These are phyloP conservation scores for Nepenthes alata DNA, from an alignment of 179 eudicot genomes.

Conservation along the genomic window DNA sequence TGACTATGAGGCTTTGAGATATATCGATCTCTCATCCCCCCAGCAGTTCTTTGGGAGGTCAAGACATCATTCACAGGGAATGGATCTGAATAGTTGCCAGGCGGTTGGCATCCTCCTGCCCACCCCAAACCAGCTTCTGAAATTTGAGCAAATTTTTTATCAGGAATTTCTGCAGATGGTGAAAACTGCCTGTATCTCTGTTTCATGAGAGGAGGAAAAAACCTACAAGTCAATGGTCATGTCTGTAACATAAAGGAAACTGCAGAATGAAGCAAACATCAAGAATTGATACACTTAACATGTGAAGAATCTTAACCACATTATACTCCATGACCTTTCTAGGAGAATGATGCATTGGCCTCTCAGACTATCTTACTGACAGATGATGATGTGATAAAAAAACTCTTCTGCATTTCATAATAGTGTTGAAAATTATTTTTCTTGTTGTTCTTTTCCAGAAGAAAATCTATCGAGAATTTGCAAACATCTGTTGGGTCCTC, in stretches of 20 bases:
- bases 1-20: slow-evolving; percentile 25
- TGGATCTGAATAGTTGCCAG: slow-evolving; percentile 18
- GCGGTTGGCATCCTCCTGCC: slow-evolving; percentile 19
- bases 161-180: slow-evolving; percentile 17
- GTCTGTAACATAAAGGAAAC: no score
- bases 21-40: slow-evolving; percentile 20
- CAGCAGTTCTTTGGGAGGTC: slow-evolving; percentile 20
- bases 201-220: slow-evolving; percentile 5
- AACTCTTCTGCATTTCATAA: not conserved
- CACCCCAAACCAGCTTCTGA: slow-evolving; percentile 18
- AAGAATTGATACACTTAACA: not conserved
- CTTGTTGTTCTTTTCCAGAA: not conserved
- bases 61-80: slow-evolving; percentile 20
- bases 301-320: not conserved
- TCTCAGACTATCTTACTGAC: not conserved
- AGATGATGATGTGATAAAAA: not conserved
- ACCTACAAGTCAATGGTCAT: not conserved
- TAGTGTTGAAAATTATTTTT: not conserved
- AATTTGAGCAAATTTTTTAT: slow-evolving; percentile 20
- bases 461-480: no score
- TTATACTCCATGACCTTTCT: not conserved
- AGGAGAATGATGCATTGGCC: not conserved
- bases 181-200: slow-evolving; percentile 21
- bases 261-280: not conserved
- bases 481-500: not conserved